Evolutionary conservation across 768 basidiomycete species (phyloP).

Genomic region (Strobilomyces confusus): DNA sequence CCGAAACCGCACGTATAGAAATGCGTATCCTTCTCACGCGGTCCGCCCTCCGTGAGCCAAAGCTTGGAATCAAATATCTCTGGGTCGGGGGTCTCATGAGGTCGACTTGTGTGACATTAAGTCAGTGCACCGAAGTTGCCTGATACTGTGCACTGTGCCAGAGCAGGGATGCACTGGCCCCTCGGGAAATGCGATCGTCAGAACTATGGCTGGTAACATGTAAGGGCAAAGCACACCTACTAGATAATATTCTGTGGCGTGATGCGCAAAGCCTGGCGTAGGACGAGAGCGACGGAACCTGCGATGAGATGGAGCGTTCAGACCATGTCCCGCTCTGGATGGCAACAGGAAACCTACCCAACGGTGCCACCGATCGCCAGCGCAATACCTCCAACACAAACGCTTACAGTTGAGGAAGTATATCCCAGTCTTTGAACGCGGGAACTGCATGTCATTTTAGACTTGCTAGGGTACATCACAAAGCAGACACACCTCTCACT

Average conservation of each 20-base stretch:
- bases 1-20: neutral
- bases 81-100: no score
- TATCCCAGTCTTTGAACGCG: neutral
- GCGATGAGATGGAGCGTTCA: no score
- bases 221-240: neutral
- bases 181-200: neutral
- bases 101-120: neutral
- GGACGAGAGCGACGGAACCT: no score
- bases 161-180: neutral
- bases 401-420: neutral
- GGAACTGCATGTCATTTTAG: neutral
- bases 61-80: no score
- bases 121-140: no score
- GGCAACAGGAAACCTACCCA: neutral
- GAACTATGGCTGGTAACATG: neutral
- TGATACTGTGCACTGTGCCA: no score
- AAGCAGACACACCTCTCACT: constrained; percentile 20
- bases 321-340: neutral
- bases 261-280: neutral
- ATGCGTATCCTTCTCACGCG: no score
- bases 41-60: no score
- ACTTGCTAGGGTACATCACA: neutral
- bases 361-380: neutral
- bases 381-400: neutral
- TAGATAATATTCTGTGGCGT: neutral